A percentile compares a stretch with the other conserved stretches of the same genome.
phyloP scores from a whole-genome alignment of 73 alveolate species.

The Durusdinium trenchii region DNA sequence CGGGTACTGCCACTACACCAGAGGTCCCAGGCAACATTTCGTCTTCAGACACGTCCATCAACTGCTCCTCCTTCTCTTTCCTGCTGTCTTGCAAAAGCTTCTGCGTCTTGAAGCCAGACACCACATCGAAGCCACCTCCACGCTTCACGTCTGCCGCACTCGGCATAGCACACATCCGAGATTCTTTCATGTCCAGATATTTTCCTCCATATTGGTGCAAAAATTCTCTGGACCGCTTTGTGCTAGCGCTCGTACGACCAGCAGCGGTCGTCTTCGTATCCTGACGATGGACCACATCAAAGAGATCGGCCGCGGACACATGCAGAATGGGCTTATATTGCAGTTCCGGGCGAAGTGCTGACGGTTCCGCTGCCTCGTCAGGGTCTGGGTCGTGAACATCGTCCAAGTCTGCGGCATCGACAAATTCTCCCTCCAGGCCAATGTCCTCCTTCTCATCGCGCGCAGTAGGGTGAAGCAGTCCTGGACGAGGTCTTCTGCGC shows the following conservation, averaged over 20 bases:
- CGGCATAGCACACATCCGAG: too few species aligned
- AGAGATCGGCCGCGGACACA: neutral
- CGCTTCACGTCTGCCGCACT: too few species aligned
- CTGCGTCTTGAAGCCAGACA: neutral
- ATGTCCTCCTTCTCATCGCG: slow-evolving; percentile 12
- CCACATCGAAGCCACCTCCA: too few species aligned
- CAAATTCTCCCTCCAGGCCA: neutral
- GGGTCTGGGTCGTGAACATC: neutral
- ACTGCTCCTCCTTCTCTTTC: neutral
- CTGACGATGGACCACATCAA: neutral
- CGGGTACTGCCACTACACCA: neutral
- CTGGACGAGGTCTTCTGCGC: slow-evolving; percentile 9
- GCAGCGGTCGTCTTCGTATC: neutral
- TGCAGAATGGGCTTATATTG: slow-evolving; percentile 18
- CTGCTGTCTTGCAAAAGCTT: neutral
- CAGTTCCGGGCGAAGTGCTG: neutral
- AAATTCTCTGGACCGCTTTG: neutral
- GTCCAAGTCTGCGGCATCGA: neutral
- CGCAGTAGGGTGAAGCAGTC: neutral
- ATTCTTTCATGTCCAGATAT: too few species aligned
- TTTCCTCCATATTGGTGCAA: neutral
- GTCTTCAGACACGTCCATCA: neutral
- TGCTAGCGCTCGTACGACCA: slow-evolving; percentile 10
- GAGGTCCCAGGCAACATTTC: neutral
- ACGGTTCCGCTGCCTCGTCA: neutral